phyloP scores from a whole-genome alignment of 2,329 filamentous ascomycete species.

The Torrubiellomyces zombiae region DNA sequence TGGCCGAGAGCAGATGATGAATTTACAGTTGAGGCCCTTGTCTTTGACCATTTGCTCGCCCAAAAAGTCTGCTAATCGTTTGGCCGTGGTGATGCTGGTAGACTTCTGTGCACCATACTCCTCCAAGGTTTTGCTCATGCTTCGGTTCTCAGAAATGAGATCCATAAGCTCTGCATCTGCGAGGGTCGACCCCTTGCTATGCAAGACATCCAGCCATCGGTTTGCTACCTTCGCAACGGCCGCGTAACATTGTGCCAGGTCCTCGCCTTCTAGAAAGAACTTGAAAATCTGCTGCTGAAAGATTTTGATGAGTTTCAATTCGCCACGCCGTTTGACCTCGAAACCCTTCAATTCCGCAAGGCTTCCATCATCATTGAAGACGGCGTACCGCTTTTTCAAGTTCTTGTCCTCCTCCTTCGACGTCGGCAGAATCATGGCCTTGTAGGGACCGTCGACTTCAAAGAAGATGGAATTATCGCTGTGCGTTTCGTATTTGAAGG shows the following conservation, averaged over 20 bases:
- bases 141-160: slow-evolving; percentile 98
- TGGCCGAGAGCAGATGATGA: slow-evolving; percentile 84
- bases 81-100: slow-evolving; percentile 97
- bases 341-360: slow-evolving; percentile 94
- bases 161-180: slow-evolving; percentile 96
- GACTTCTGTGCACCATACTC: slow-evolving; percentile 95
- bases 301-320: slow-evolving; percentile 98
- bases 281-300: slow-evolving; percentile 99
- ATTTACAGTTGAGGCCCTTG: slow-evolving; percentile 98
- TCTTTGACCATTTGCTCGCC: slow-evolving; percentile 99
- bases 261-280: slow-evolving; percentile 87
- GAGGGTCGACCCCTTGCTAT: slow-evolving; percentile 74
- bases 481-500: slow-evolving; percentile 85
- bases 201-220: slow-evolving; percentile 86
- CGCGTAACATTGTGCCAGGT: slow-evolving; percentile 73
- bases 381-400: slow-evolving; percentile 95
- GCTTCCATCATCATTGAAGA: slow-evolving; percentile 96
- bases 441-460: slow-evolving; percentile 95
- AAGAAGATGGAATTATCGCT: slow-evolving; percentile 99
- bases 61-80: slow-evolving; percentile 84
- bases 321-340: slow-evolving; percentile 91
- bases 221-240: slow-evolving; percentile 92
- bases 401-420: slow-evolving; percentile 99
- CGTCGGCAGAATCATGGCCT: slow-evolving; percentile 89
- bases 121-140: slow-evolving; percentile 90